phyloP scores from a whole-genome alignment of 2,329 filamentous ascomycete species.

The Colletotrichum sp. region DNA sequence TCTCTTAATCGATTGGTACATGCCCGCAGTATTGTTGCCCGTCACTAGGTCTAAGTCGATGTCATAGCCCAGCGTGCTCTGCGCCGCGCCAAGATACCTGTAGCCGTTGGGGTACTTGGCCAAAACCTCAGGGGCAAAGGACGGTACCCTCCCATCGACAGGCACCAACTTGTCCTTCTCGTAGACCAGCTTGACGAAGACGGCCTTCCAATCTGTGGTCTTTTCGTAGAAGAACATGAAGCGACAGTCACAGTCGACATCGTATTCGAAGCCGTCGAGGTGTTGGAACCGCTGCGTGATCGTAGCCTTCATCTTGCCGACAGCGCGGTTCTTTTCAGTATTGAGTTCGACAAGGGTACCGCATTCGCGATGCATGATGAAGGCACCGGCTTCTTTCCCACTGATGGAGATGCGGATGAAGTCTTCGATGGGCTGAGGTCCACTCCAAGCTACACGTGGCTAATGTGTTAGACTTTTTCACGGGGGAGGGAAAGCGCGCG shows the following conservation, averaged over 20 bases:
- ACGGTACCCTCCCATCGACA: constrained; percentile 45
- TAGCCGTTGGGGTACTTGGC: constrained; percentile 48
- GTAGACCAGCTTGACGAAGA: constrained; percentile 53
- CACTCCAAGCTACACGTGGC: constrained; percentile 47
- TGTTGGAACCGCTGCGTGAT: constrained; percentile 54
- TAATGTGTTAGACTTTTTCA: neutral
- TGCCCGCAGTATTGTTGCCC: constrained; percentile 35
- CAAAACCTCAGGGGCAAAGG: constrained; percentile 42
- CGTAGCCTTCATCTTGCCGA: constrained; percentile 60
- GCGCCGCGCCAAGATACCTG: constrained; percentile 50
- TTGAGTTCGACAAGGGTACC: constrained; percentile 52
- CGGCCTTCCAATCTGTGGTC: constrained; percentile 41
- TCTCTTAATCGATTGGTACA: constrained; percentile 48
- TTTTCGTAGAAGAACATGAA: constrained; percentile 54
- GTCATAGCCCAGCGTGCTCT: constrained; percentile 49
- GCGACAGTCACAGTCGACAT: constrained; percentile 56
- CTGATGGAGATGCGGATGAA: constrained; percentile 50
- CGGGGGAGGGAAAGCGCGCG: constrained; percentile 20
- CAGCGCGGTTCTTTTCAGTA: constrained; percentile 41
- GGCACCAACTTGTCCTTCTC: constrained; percentile 56
- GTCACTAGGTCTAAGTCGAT: constrained; percentile 47
- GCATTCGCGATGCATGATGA: constrained; percentile 63
- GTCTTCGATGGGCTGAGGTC: constrained; percentile 40
- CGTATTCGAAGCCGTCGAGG: constrained; percentile 40
- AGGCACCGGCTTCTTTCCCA: constrained; percentile 55